These are phyloP conservation scores for Penicillium psychrofluorescens DNA, from an alignment of 495 filamentous ascomycete species.

Conservation along the genomic window DNA sequence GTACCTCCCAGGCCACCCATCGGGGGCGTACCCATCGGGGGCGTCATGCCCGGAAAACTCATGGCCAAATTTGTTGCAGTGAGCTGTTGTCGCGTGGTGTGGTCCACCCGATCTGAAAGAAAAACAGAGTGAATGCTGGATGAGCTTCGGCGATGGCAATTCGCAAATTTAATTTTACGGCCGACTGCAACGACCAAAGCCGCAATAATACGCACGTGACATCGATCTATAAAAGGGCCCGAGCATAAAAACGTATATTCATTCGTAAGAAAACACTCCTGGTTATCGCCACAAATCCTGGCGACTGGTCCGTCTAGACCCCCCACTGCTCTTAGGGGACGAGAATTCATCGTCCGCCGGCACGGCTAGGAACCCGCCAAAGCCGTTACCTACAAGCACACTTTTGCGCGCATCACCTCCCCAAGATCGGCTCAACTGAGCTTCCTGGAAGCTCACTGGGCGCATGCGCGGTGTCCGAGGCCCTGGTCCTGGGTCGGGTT, in stretches of 20 bases:
- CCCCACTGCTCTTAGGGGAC: conserved; percentile 29
- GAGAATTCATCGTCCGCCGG: conserved; percentile 44
- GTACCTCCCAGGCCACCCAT: conserved; percentile 22
- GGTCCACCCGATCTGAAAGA: too few relatives aligned
- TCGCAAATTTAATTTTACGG: too few relatives aligned
- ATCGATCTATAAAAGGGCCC: too few relatives aligned
- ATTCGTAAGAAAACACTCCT: too few relatives aligned
- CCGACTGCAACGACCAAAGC: too few relatives aligned
- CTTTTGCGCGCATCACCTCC: conserved; percentile 53
- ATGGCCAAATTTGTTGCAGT: conserved; percentile 15
- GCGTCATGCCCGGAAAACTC: conserved; percentile 38
- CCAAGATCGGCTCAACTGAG: conserved; percentile 50
- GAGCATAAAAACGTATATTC: too few relatives aligned
- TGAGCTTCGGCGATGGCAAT: too few relatives aligned
- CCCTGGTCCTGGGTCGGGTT: conserved; percentile 31
- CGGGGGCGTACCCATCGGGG: conserved; percentile 19
- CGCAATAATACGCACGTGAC: too few relatives aligned
- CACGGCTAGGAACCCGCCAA: conserved; percentile 75
- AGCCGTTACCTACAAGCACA: conserved; percentile 67
- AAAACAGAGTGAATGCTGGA: too few relatives aligned
- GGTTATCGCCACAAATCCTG: conserved; percentile 37
- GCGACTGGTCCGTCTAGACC: conserved; percentile 28
- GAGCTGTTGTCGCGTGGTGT: background rate
- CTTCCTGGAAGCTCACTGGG: conserved; percentile 48
- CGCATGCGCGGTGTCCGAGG: conserved; percentile 35